These are phyloP conservation scores for Plasmodium adleri DNA, from an alignment of 169 alveolate genomes.

Conservation along the genomic window DNA sequence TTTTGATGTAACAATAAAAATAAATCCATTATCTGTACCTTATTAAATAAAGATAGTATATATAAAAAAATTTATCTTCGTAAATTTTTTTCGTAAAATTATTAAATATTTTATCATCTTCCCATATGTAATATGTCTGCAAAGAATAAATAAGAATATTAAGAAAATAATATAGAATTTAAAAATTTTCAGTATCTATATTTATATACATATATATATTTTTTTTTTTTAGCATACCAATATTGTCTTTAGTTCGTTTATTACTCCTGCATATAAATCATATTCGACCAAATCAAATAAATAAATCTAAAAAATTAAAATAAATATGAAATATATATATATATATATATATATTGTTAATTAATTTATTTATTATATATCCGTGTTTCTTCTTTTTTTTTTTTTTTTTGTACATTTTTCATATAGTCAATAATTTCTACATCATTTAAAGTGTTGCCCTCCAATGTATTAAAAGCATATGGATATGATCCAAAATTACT, in stretches of 20 bases:
- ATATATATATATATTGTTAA: conserved; percentile 3
- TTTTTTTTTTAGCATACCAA: conserved; percentile 28
- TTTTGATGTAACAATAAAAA: neutral
- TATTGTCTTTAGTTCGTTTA: conserved; percentile 57
- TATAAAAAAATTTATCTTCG: conserved; percentile 47
- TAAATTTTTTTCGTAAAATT: conserved; percentile 64
- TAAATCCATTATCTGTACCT: conserved; percentile 18
- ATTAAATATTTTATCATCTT: conserved; percentile 58
- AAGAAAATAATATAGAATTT: neutral
- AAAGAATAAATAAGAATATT: neutral
- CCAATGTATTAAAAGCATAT: conserved; percentile 75
- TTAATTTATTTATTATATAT: neutral
- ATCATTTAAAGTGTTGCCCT: conserved; percentile 55
- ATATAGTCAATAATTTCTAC: conserved; percentile 68
- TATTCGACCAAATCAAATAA: conserved; percentile 46
- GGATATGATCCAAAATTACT: conserved; percentile 70
- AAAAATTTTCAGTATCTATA: neutral
- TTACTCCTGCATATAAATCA: conserved; percentile 59
- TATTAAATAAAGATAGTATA: conserved; percentile 46
- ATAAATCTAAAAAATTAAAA: conserved; percentile 45
- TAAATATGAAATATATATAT: neutral
- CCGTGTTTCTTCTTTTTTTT: neutral
- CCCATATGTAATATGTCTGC: conserved; percentile 70
- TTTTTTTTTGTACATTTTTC: conserved; percentile 66
- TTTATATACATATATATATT: neutral